These are phyloP conservation scores for Agroathelia rolfsii DNA, from an alignment of 1,284 basidiomycete species.

Conservation along the genomic window DNA sequence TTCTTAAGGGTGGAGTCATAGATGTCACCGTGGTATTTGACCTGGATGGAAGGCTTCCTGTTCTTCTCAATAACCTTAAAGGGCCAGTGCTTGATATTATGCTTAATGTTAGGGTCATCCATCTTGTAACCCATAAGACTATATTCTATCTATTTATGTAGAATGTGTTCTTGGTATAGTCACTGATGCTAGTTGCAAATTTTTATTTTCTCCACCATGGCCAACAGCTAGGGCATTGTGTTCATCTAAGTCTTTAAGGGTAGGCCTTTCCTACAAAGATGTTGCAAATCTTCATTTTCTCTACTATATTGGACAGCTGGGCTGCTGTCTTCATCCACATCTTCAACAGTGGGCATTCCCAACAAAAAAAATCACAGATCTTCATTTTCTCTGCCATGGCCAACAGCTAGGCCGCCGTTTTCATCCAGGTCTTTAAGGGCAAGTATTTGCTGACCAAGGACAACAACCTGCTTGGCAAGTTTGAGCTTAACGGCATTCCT, in stretches of 20 bases:
- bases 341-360: too few relatives aligned
- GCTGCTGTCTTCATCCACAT: too few relatives aligned
- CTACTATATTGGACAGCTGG: too few relatives aligned
- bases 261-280: too few relatives aligned
- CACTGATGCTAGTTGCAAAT: constrained; percentile 72
- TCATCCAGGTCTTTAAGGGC: constrained; percentile 91
- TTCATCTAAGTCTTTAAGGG: too few relatives aligned
- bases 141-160: constrained; percentile 88
- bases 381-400: too few relatives aligned
- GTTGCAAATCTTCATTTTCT: too few relatives aligned
- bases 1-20: too few relatives aligned
- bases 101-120: constrained; percentile 69
- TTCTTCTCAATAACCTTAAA: constrained; percentile 73
- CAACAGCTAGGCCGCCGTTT: constrained; percentile 83
- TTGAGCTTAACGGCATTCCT: constrained; percentile 88
- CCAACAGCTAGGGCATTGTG: too few relatives aligned
- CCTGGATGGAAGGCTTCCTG: constrained; percentile 81
- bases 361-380: too few relatives aligned
- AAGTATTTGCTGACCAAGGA: constrained; percentile 95
- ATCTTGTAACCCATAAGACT: constrained; percentile 86
- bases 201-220: too few relatives aligned
- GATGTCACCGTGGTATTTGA: constrained; percentile 79
- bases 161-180: constrained; percentile 73
- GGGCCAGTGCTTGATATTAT: constrained; percentile 84
- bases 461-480: constrained; percentile 96